Base-by-base conservation (phyloP, 106 monocot genomes). In the Apostasia shenzhenica region DNA sequence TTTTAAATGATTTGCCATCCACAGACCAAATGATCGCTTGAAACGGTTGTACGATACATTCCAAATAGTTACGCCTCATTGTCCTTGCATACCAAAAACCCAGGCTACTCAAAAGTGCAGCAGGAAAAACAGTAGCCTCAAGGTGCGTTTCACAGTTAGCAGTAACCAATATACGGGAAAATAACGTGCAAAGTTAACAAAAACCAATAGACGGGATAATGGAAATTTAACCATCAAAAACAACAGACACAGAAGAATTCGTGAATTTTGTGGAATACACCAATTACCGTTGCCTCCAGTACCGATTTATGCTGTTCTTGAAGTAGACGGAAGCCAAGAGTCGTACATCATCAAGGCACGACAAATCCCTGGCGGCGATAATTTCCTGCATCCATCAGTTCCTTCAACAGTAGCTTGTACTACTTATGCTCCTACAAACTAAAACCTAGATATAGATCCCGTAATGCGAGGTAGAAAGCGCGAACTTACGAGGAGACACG, bases 291-390 rank as follows among this genome's bases (percentile, higher is more conserved):
- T 85, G 71, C 59, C 97, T 77, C 97, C 97, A 92, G 71, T 87
- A 93, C 14, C 92, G 86, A 57, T 8, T 83, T 58, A 99, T 83
- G 83, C 83, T 87, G 81, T 99, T 92, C 89, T 99, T 92, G 67
- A 99, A 99, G 75, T 90, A 99, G 4, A 99, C 89, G 0, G 97
- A 83, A 11, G 97, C 92, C 57, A 92, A 58, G 2, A 99, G 92
- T 11, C 97, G 82, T 2, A 92, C 88, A 57, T 99, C 97, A 59
- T 85, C 89, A 48, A 87, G 80, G 59, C 92, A 87, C n/a, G 76
- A 72, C 39, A 74, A 67, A 57, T 88, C 89, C 77, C 83, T 82
- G 48, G 83, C 79, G n/a, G 82, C 82, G 14, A 92, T 85, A 12
- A 99, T 83, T 70, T 99, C 97, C 97, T 97, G 79, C 82, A 73